Base-by-base conservation (phyloP, 371 early-diverging fungal genomes). In the Syncephalastrum monosporum region DNA sequence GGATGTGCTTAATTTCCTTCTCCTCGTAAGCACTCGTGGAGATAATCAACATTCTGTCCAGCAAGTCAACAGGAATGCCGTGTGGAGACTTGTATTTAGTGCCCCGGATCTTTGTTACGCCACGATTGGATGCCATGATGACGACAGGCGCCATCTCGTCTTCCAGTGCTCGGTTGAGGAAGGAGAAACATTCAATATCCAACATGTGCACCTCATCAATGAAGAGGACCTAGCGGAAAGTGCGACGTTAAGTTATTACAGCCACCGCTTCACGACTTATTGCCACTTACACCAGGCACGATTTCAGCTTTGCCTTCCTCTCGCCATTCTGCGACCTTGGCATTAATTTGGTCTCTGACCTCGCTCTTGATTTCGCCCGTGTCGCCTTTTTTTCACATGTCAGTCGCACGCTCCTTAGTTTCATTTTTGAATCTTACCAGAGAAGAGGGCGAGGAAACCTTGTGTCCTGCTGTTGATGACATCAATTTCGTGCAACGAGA, bases 191-290 rank as follows among this genome's bases (percentile, higher is more conserved):
- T 74, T 99, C 99, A 60, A 97, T 94, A 64, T 99, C 99, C 25
- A 99, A 91, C 92, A 99, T 94, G 73, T 99, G 98, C 27, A 97
- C 96, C 77, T 99, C 99, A 67, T 99, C 98, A 63, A 99, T 96
- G 77, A 99, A 98, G 33, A 99, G 82, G 8, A 97, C 88, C 84
- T 84, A 69, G 6, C 57, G 47, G 13, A 56, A 47, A 16, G 27
- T 4, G 38, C 7, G 41, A 14, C 13, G 54, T 16, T 50, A 46
- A 38, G 54, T 23, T 44, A 23, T 33, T n/a, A 43, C 45, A 27
- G 43, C 27, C 51, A 15, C 47, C 24, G 24, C 2, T 24, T 16
- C 13, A 44, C 27, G 48, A 41, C 17, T 3, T 3, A 2, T 5
- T 10, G 8, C 19, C n/a, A 75, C 81, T 62, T 74, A 92, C 96